Base-by-base conservation (phyloP, 2,329 filamentous ascomycete species). In the Phialophora tarda region DNA sequence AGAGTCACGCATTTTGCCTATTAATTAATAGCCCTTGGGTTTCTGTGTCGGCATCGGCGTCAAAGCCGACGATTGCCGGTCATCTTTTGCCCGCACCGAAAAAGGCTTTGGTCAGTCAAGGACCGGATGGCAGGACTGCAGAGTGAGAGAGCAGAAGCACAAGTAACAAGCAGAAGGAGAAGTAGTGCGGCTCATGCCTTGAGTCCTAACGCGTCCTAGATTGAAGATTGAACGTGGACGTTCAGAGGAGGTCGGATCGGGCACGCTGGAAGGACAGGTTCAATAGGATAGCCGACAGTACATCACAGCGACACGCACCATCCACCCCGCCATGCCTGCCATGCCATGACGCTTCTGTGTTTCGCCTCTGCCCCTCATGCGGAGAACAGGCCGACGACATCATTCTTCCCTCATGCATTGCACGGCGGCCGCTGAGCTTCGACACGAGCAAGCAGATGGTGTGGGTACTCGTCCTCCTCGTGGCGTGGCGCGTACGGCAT, bases 351-450 rank as follows among this genome's bases (percentile, higher is more conserved):
- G 26, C 17, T n/a, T 58, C 6, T 23, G 14, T 21, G 11, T 17
- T 53, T 28, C 47, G 61, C 5, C 10, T 11, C 10, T 21, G n/a
- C 59, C 58, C 65, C 62, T 53, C 65, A 62, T 59, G 59, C 65
- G 65, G 65, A 62, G 58, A 68, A 62, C 54, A 65, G 17, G 54
- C 65, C 64, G 63, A 17, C 44, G 47, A 59, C 54, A 55, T 59
- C 59, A 66, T 65, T 47, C n/a, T 60, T 47, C 48, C 28, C 30
- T 34, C 41, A 50, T n/a, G 14, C 34, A 12, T 14, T 38, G 11
- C 12, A 17, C 6, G 17, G 28, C 28, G 7, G 28, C 14, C 3
- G 55, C 23, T 30, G 21, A 38, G 44, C 44, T 23, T 53, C 50
- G 50, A 53, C 21, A 53, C 50, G 50, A 28, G 50, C 50, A 26